Evolutionary conservation across 2,329 filamentous ascomycete genomes (phyloP).

Genomic region (Clathrospora elynae): DNA sequence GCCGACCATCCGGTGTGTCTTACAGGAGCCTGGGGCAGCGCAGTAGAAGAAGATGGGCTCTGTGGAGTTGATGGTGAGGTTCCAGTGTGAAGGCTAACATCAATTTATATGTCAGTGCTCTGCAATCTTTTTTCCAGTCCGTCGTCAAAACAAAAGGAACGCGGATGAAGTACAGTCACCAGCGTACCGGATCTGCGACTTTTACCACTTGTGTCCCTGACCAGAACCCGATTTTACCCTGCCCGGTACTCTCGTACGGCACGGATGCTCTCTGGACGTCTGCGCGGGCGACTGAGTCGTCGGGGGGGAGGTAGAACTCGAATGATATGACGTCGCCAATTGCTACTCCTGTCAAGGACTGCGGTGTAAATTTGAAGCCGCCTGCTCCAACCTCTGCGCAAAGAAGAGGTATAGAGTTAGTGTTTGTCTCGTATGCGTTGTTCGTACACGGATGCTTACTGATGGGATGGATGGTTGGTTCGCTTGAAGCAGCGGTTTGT

Average conservation of each 20-base stretch:
- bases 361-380: constrained; percentile 46
- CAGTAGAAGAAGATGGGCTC: constrained; percentile 49
- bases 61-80: constrained; percentile 44
- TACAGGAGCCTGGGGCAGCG: constrained; percentile 68
- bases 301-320: constrained; percentile 50
- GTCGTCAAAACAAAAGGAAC: too few relatives aligned
- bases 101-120: constrained; percentile 5
- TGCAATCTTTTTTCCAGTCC: too few relatives aligned
- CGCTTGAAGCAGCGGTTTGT: too few relatives aligned
- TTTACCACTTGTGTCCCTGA: constrained; percentile 35
- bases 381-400: constrained; percentile 47
- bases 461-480: too few relatives aligned
- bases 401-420: too few relatives aligned
- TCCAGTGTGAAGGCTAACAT: constrained; percentile 36
- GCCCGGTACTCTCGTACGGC: constrained; percentile 44
- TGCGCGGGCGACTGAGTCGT: constrained; percentile 52
- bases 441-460: too few relatives aligned
- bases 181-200: constrained; percentile 34
- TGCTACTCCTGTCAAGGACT: constrained; percentile 42
- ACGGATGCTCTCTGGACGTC: constrained; percentile 49
- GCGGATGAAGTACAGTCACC: too few relatives aligned
- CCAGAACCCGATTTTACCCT: constrained; percentile 40
- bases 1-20: constrained; percentile 71
- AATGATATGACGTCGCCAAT: constrained; percentile 48
- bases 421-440: too few relatives aligned